Conservation (phyloP, 1,284 basidiomycete species). For the Cutaneotrichosporon curvatum region DNA sequence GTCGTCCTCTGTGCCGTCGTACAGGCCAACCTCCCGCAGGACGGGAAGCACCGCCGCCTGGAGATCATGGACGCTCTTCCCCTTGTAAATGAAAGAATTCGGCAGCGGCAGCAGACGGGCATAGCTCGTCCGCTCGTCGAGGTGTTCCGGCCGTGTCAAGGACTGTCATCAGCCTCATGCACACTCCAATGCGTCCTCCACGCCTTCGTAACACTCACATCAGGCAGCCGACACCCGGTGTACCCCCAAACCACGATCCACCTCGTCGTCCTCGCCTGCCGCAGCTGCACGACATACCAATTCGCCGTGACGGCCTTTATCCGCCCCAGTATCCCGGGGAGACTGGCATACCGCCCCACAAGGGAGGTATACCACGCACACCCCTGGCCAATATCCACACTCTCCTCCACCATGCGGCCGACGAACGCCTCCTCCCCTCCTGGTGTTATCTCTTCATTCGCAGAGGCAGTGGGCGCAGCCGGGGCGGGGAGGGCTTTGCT, state of each 20-base stretch:
- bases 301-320: constrained; percentile 65
- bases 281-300: constrained; percentile 72
- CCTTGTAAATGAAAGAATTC: constrained; percentile 22
- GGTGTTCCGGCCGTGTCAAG: constrained; percentile 20
- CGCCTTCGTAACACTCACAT: constrained; percentile 55
- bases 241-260: constrained; percentile 89
- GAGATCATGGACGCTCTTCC: constrained; percentile 37
- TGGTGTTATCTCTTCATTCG: constrained; percentile 73
- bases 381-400: constrained; percentile 50
- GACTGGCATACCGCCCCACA: constrained; percentile 74
- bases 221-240: constrained; percentile 57
- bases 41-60: constrained; percentile 16
- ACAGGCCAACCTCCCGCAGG: constrained; percentile 7
- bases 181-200: no score
- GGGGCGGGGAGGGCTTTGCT: constrained; percentile 59
- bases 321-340: constrained; percentile 56
- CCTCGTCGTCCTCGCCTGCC: constrained; percentile 75
- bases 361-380: constrained; percentile 72
- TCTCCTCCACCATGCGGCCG: constrained; percentile 67
- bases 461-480: constrained; percentile 73
- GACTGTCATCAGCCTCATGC: constrained; percentile 11
- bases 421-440: constrained; percentile 84
- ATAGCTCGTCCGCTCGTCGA: constrained; percentile 50
- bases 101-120: constrained; percentile 51
- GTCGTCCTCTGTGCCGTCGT: background rate